phyloP scores from a whole-genome alignment of 176 grass and related monocot genomes.

The Puya raimondii region DNA sequence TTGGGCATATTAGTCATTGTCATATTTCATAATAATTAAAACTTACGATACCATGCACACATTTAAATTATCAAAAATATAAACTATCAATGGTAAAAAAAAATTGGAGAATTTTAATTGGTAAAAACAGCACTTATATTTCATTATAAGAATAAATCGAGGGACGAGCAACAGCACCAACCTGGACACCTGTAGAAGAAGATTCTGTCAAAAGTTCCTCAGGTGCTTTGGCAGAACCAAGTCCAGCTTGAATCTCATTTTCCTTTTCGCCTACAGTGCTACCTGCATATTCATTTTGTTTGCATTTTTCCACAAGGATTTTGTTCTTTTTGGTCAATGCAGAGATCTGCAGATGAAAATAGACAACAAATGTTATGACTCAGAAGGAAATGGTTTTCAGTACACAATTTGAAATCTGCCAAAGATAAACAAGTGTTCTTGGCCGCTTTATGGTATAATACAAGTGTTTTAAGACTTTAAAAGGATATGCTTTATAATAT shows the following conservation, averaged over 20 bases:
- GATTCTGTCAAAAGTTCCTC: constrained; percentile 29
- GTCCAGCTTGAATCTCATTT: constrained; percentile 24
- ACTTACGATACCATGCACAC: too few relatives aligned
- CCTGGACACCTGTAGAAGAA: constrained; percentile 30
- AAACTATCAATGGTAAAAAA: background rate
- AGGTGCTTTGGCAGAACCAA: constrained; percentile 18
- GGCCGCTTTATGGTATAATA: too few relatives aligned
- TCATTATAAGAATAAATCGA: constrained; percentile 2
- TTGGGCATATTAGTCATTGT: too few relatives aligned
- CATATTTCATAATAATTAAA: too few relatives aligned
- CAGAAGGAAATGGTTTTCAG: background rate
- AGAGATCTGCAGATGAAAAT: constrained; percentile 32
- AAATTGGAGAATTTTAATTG: background rate
- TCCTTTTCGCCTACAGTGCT: constrained; percentile 24
- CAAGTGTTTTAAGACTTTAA: too few relatives aligned
- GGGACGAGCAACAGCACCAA: constrained; percentile 14
- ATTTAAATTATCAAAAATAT: background rate
- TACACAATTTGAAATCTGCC: background rate
- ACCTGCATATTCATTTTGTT: constrained; percentile 22
- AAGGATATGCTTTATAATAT: too few relatives aligned
- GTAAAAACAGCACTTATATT: background rate
- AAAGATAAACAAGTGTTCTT: constrained; percentile 9
- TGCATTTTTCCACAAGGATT: constrained; percentile 46
- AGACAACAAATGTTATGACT: background rate
- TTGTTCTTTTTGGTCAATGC: constrained; percentile 85